Evolutionary conservation across 2,329 filamentous ascomycete genomes (phyloP), one percentile per base, ranked within the genome.

Genomic region (Trichoderma lentiforme): DNA sequence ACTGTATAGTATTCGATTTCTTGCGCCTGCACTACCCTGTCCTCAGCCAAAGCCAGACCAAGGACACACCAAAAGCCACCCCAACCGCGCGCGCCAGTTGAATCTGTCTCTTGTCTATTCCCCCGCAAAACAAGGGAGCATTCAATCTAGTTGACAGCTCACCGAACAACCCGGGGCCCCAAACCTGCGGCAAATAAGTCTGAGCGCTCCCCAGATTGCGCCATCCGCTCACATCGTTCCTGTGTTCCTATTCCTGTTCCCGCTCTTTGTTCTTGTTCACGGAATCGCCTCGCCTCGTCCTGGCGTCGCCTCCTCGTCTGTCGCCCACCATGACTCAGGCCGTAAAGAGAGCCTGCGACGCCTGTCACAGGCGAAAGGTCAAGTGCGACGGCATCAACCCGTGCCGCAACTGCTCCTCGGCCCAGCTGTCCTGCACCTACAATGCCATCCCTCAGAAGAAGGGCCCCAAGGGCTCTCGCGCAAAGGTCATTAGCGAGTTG

Each of bases 371-470:
- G 75, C 88, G 91, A 80, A 93, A 93, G 81, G 91, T 93, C 79
- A 92, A 92, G 80, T 93, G 91, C 79, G 90, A 92, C 78, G 90
- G 90, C 72, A 84, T 89, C 78, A 90, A 90, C 76, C 91, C 91
- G 24, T 94, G 91, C 81, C 87, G 88, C 73, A 92, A 93, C 81
- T 93, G 91, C 81, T 85, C 86, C 14, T 88, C 90, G 8, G 89
- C 91, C 7, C 86, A 89, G 77, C 84, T 93, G 21, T 84, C 86
- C 14, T 93, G 91, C 84, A 93, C 91, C 34, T 93, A 93, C 85
- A 90, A 92, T 82, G 89, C 90, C 39, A 89, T 93, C 43, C 91
- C 91, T 2, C 91, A 92, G 82, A 93, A 93, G 83, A 93, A 93
- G 80, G 91, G 91, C 1, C 91, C 91, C 57, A 93, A 93, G 81